Evolutionary conservation across 176 grass and related monocot species (phyloP).

Genomic region (Juncus inflexus): DNA sequence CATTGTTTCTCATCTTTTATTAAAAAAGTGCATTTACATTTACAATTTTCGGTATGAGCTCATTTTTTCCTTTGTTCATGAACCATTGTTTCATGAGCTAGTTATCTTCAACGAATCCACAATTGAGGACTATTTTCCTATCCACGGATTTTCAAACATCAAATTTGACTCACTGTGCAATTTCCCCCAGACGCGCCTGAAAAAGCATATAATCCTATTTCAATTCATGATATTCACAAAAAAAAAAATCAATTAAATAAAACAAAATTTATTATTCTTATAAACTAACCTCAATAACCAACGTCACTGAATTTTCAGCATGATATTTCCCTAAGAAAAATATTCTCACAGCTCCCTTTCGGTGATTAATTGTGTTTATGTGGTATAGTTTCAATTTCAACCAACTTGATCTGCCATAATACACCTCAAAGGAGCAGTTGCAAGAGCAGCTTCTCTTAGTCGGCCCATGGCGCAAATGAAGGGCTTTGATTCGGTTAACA

Average conservation of each 20-base stretch:
- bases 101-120: not conserved
- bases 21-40: no score
- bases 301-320: slow-evolving; percentile 50
- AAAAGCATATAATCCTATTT: slow-evolving; percentile 4
- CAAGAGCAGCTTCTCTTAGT: no score
- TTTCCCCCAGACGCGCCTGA: slow-evolving; percentile 58
- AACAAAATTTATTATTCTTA: not conserved
- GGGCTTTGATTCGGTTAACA: no score
- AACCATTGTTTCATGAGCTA: no score
- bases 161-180: slow-evolving; percentile 57
- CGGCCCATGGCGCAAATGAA: no score
- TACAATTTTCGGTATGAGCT: no score
- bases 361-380: not conserved
- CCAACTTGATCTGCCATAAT: no score
- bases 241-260: not conserved
- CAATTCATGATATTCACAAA: not conserved
- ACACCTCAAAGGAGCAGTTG: no score
- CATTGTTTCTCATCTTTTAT: no score
- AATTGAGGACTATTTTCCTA: slow-evolving; percentile 33
- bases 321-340: slow-evolving; percentile 68
- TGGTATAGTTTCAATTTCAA: no score
- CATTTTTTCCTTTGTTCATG: no score
- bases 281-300: slow-evolving; percentile 60
- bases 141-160: slow-evolving; percentile 80
- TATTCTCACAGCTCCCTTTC: slow-evolving; percentile 47